These are phyloP conservation scores for Porogramme epimiltina DNA, from an alignment of 1,284 basidiomycete genomes.

Conservation along the genomic window DNA sequence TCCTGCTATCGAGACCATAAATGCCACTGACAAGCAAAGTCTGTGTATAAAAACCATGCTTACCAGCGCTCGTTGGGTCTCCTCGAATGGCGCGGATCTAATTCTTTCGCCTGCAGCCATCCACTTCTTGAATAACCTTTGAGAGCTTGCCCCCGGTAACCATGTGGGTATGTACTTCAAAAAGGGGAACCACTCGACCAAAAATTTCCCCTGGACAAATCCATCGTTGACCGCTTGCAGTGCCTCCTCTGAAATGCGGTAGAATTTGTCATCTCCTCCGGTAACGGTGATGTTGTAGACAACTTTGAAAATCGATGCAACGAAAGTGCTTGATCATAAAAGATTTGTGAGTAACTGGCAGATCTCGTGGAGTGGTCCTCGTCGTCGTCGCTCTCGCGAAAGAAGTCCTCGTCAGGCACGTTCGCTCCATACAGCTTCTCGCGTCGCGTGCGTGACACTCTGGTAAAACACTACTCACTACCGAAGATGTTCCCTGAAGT, in stretches of 20 bases:
- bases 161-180: slow-evolving; percentile 14
- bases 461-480: background rate
- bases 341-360: too few species aligned
- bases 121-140: slow-evolving; percentile 5
- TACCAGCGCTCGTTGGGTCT: background rate
- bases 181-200: slow-evolving; percentile 12
- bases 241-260: slow-evolving; percentile 8
- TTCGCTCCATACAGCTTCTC: too few species aligned
- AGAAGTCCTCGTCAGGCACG: too few species aligned
- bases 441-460: too few species aligned
- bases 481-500: slow-evolving; percentile 1
- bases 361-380: too few species aligned
- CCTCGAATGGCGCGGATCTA: background rate
- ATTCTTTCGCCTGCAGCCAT: background rate
- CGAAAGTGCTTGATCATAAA: slow-evolving; percentile 3
- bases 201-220: slow-evolving; percentile 1
- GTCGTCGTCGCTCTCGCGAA: too few species aligned
- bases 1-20: background rate
- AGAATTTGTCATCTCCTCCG: slow-evolving; percentile 9
- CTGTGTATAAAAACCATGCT: too few species aligned
- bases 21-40: background rate
- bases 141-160: slow-evolving; percentile 12
- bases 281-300: slow-evolving; percentile 14
- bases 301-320: slow-evolving; percentile 12
- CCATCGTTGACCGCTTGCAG: background rate